Percentiles rank a stretch among this genome's conserved stretches.
Conservation (phyloP, 2,329 filamentous ascomycete genomes). For the Fusarium tupiense region DNA sequence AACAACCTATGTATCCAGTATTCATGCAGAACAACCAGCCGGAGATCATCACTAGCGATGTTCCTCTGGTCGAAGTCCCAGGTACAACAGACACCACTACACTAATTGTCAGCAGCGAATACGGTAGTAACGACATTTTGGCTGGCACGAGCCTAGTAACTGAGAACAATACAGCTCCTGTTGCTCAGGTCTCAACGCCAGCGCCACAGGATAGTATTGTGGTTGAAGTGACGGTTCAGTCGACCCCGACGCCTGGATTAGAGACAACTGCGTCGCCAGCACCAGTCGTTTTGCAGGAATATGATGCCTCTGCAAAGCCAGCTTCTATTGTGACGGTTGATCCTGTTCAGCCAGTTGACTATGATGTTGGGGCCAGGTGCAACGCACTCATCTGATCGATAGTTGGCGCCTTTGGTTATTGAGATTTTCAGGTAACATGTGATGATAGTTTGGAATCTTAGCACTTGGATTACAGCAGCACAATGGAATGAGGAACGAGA, state of each 20-base stretch:
- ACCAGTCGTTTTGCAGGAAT: conserved; percentile 1
- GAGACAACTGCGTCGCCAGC: neutral
- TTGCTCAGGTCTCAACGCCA: neutral
- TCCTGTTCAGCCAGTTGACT: neutral
- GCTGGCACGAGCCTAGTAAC: neutral
- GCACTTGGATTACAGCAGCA: neutral
- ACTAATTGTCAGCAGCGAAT: neutral
- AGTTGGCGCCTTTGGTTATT: neutral
- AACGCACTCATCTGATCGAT: neutral
- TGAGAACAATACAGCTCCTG: neutral
- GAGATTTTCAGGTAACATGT: neutral
- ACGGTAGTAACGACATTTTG: neutral
- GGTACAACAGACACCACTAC: neutral
- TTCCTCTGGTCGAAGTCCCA: conserved; percentile 8
- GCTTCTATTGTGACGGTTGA: neutral
- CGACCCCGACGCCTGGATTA: neutral
- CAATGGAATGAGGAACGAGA: neutral
- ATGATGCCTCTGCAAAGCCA: neutral
- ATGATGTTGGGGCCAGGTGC: neutral
- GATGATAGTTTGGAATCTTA: neutral
- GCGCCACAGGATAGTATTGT: neutral
- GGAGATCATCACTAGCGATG: conserved; percentile 25
- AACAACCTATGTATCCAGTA: neutral
- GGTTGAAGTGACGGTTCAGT: neutral
- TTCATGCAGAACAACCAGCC: conserved; percentile 24